A percentile compares a stretch with the other conserved stretches of the same genome.
These are phyloP conservation scores for Paramecium biaurelia DNA, from an alignment of 73 alveolate species.

Conservation along the genomic window DNA sequence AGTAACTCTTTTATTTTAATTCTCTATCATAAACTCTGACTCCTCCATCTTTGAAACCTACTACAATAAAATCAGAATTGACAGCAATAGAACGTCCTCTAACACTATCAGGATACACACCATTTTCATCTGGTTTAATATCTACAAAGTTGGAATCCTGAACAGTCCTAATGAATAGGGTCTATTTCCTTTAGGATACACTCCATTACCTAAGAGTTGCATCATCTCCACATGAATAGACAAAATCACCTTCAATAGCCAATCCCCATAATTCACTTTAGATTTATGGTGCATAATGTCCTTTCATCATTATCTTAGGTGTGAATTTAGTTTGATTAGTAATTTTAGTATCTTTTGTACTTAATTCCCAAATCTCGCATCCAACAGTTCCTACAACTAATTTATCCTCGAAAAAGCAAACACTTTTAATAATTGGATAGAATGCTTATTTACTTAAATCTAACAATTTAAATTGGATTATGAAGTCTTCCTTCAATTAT, in stretches of 20 bases:
- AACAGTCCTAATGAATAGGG: slow-evolving; percentile 44
- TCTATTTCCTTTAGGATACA: slow-evolving; percentile 30
- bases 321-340: background rate
- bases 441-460: slow-evolving; percentile 29
- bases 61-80: slow-evolving; percentile 84
- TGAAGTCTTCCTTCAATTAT: slow-evolving; percentile 46
- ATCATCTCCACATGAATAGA: slow-evolving; percentile 73
- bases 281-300: slow-evolving; percentile 61
- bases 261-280: slow-evolving; percentile 78
- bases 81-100: slow-evolving; percentile 82
- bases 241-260: slow-evolving; percentile 52
- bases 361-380: slow-evolving; percentile 83
- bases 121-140: slow-evolving; percentile 35
- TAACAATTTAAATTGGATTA: background rate
- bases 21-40: slow-evolving; percentile 83
- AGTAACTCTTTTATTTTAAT: background rate
- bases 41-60: slow-evolving; percentile 94
- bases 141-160: slow-evolving; percentile 40
- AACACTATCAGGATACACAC: slow-evolving; percentile 53
- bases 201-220: slow-evolving; percentile 79
- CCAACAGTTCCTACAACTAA: slow-evolving; percentile 86
- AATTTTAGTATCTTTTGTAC: slow-evolving; percentile 2
- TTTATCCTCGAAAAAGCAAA: slow-evolving; percentile 62
- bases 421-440: slow-evolving; percentile 77
- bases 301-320: slow-evolving; percentile 45